These are phyloP conservation scores for Diaporthe eres DNA, from an alignment of 2,329 filamentous ascomycete genomes.

Conservation along the genomic window DNA sequence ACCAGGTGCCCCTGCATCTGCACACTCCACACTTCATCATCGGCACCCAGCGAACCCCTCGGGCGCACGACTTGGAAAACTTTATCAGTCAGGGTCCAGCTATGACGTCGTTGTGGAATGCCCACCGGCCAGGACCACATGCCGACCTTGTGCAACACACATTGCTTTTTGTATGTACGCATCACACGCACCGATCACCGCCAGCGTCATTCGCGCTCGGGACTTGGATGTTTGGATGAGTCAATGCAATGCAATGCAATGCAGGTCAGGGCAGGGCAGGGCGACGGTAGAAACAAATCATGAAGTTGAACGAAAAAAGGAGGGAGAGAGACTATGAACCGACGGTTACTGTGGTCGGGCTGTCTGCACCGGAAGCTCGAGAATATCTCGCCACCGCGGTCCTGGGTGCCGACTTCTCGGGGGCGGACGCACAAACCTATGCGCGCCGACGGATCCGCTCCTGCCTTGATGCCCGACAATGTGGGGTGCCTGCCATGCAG, in stretches of 20 bases:
- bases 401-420: constrained; percentile 7
- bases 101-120: constrained; percentile 34
- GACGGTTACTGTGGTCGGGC: not conserved
- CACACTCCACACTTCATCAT: constrained; percentile 26
- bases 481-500: not conserved
- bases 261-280: not conserved
- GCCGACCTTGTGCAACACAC: constrained; percentile 11
- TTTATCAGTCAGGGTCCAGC: constrained; percentile 30
- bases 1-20: constrained; percentile 12
- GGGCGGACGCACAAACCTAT: constrained; percentile 6
- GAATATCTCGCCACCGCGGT: not conserved
- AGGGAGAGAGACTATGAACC: not conserved
- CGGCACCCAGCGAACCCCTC: constrained; percentile 20
- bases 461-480: constrained; percentile 20
- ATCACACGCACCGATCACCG: constrained; percentile 14
- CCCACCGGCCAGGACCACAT: constrained; percentile 1
- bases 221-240: constrained; percentile 4
- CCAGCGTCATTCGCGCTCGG: constrained; percentile 9
- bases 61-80: constrained; percentile 4
- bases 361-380: not conserved
- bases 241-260: constrained; percentile 9
- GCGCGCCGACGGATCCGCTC: constrained; percentile 3
- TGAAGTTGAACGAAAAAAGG: not conserved
- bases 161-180: constrained; percentile 13
- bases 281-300: not conserved